A percentile compares a stretch with the other conserved stretches of the same genome.
Conservation (phyloP, 345 rosid genomes). For the Noccaea bulbosa region DNA sequence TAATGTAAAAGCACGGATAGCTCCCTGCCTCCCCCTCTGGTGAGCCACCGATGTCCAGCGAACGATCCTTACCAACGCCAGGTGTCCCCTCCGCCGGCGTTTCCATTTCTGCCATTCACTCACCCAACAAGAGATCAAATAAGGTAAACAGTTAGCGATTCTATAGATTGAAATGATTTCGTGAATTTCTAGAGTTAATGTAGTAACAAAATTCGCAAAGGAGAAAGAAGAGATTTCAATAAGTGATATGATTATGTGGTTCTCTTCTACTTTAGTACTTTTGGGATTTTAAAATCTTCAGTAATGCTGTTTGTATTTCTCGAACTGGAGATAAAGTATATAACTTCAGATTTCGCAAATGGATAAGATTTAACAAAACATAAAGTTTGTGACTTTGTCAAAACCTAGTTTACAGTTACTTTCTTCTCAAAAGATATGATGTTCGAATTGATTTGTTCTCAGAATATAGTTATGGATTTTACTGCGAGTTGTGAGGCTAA, state of each 20-base stretch:
- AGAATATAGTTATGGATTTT: neutral
- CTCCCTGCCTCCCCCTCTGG: neutral
- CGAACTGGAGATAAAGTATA: too few relatives aligned
- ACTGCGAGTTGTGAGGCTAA: neutral
- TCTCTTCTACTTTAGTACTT: too few relatives aligned
- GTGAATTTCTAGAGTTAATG: too few relatives aligned
- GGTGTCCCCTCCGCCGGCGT: neutral
- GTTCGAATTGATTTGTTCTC: neutral
- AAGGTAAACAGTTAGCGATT: neutral
- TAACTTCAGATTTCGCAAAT: too few relatives aligned
- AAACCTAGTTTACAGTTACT: neutral
- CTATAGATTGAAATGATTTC: too few relatives aligned
- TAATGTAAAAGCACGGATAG: too few relatives aligned
- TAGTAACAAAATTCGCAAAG: too few relatives aligned
- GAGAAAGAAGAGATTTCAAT: too few relatives aligned
- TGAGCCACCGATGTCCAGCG: neutral
- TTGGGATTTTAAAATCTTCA: too few relatives aligned
- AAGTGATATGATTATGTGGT: too few relatives aligned
- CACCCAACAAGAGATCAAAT: neutral
- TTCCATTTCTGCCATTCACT: neutral
- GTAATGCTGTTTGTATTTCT: too few relatives aligned
- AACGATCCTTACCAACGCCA: neutral
- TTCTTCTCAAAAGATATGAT: neutral
- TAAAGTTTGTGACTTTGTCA: neutral
- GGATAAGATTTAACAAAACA: too few relatives aligned